These are phyloP conservation scores for Cytospora chrysosperma DNA, from an alignment of 2,329 filamentous ascomycete genomes.

Conservation along the genomic window DNA sequence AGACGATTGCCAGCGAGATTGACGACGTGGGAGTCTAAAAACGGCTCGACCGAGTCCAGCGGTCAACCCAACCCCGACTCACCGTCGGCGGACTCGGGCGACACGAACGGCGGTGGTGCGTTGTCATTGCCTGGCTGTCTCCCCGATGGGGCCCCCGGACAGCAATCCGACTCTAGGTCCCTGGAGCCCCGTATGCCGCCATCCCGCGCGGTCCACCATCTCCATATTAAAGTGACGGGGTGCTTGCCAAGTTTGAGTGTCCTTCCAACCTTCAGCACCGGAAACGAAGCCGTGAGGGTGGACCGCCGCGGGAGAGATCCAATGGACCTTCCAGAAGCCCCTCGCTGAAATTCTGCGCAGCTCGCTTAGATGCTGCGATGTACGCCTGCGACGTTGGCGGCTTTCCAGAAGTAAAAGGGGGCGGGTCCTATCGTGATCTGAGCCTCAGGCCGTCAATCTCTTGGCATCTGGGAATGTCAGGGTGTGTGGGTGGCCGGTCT, in stretches of 20 bases:
- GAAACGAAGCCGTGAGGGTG: neutral
- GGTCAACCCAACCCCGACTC: conserved; percentile 11
- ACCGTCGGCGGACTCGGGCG: conserved; percentile 16
- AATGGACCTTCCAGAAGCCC: conserved; percentile 21
- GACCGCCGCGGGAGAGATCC: neutral
- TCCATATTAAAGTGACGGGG: neutral
- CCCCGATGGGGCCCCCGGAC: conserved; percentile 6
- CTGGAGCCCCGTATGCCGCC: neutral
- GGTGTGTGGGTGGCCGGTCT: neutral
- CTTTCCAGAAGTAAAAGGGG: conserved; percentile 15
- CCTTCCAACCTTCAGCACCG: neutral
- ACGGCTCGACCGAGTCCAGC: conserved; percentile 9
- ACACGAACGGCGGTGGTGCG: conserved; percentile 18
- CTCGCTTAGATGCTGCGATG: conserved; percentile 4
- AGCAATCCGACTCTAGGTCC: conserved; percentile 12
- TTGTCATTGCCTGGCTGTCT: conserved; percentile 9
- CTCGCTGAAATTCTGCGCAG: conserved; percentile 15
- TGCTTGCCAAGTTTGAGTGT: conserved; percentile 5
- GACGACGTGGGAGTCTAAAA: neutral
- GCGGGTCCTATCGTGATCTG: conserved; percentile 10
- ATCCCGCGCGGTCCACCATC: conserved; percentile 1
- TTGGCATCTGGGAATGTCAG: neutral
- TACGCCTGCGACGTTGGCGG: conserved; percentile 10
- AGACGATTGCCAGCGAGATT: neutral
- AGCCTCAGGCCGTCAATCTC: conserved; percentile 5